Conservation (phyloP, 2,329 filamentous ascomycete species). For the Epichloe amarillans region DNA sequence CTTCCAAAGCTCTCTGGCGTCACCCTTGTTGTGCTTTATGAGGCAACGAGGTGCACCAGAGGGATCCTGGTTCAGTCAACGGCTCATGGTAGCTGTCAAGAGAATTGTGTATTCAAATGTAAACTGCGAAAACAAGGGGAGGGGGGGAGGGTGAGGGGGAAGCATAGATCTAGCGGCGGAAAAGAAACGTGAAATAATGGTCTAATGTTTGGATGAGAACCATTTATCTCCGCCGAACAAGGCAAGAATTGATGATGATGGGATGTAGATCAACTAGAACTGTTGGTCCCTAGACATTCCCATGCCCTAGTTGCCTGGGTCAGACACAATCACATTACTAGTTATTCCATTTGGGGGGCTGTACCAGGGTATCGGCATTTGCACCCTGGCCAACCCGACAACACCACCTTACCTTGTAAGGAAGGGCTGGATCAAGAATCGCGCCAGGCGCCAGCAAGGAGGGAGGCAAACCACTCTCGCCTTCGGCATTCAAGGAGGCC, state of each 20-base stretch:
- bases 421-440: constrained; percentile 6
- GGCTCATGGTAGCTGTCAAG: neutral
- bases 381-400: constrained; percentile 1
- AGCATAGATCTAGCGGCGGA: neutral
- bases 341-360: neutral
- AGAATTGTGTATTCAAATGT: neutral
- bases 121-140: too few species aligned
- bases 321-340: neutral
- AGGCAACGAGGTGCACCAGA: neutral
- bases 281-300: neutral
- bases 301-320: neutral
- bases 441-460: constrained; percentile 7
- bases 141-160: neutral
- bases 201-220: neutral
- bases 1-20: constrained; percentile 3
- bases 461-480: constrained; percentile 3
- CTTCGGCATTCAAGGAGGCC: neutral
- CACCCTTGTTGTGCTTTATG: neutral
- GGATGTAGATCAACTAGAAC: neutral
- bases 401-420: constrained; percentile 2
- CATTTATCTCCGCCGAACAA: neutral
- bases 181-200: neutral
- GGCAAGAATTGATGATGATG: neutral
- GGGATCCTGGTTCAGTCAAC: neutral
- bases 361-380: neutral